Base-by-base conservation (phyloP, 352 stramenopile species). In the Pythium volutum region DNA sequence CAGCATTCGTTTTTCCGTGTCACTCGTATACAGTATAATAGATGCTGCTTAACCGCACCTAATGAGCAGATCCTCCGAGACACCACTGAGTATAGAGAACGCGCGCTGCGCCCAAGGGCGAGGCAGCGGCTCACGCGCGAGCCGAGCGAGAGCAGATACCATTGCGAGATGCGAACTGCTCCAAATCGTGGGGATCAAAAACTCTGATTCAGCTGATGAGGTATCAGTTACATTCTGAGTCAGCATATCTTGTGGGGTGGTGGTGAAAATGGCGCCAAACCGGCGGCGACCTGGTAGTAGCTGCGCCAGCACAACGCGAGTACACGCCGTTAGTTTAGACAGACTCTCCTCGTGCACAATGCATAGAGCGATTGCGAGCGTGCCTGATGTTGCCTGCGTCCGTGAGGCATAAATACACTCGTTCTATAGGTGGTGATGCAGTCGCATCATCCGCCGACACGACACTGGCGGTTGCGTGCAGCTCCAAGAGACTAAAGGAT, bases 1-100 rank as follows among this genome's bases (percentile, higher is more conserved):
- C 22, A 49, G n/a, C 12, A n/a, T n/a, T 29, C 23, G 6, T n/a
- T 38, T 29, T 26, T 41, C 12, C 4, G 27, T 36, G 31, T 36
- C 31, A 10, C 14, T 20, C 18, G 33, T 38, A 38, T 38, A n/a
- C n/a, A n/a, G n/a, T n/a, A n/a, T 38, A 38, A 12, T 38, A 12
- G 33, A 38, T 38, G 33, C 33, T 38, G 33, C 33, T 12, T n/a
- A 38, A 7, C 33, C 59, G 10, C n/a, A 84, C 75, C 71, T 81
- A 25, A 93, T 82, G 27, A 93, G 74, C 8, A 93, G 69, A 38
- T 93, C 84, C 54, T 93, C 84, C 0, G 84, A 93, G 36, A 93
- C 73, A 43, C 81, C 81, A 29, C 74, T 81, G 15, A 93, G 73
- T 7, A 93, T 73, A 11, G 80, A 91, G 34, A 90, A 48, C 53